Evolutionary conservation across 1,284 basidiomycete species (phyloP).

Genomic region (Puccinia coronata): DNA sequence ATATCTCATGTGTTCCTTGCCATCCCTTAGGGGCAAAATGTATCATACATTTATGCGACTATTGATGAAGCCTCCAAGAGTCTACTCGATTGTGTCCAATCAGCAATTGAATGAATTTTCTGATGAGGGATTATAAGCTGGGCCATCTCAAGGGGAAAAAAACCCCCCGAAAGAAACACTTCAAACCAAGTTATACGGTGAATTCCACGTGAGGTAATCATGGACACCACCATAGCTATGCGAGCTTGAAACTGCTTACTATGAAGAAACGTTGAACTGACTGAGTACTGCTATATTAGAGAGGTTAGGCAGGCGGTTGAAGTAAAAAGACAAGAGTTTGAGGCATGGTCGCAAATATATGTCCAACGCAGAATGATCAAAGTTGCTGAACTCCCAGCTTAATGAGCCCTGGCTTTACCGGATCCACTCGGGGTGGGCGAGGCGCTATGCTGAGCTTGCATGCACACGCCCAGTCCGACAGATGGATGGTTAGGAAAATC

Average conservation of each 20-base stretch:
- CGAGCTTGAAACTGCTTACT: neutral
- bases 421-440: conserved; percentile 6
- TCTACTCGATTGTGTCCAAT: too few species aligned
- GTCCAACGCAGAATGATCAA: neutral
- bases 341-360: neutral
- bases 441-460: conserved; percentile 18
- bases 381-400: neutral
- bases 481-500: conserved; percentile 4
- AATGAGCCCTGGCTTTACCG: neutral
- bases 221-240: too few species aligned
- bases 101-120: too few species aligned
- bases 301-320: neutral
- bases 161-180: too few species aligned
- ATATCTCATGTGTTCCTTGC: too few species aligned
- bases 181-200: too few species aligned
- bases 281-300: neutral
- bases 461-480: conserved; percentile 17
- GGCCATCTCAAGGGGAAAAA: too few species aligned
- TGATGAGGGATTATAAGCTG: too few species aligned
- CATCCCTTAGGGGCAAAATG: too few species aligned
- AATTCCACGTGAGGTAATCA: too few species aligned
- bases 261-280: neutral
- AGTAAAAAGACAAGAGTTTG: neutral
- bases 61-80: too few species aligned
- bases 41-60: too few species aligned